phyloP scores from a whole-genome alignment of 805 yeast species.

The Starmerella floricola region DNA sequence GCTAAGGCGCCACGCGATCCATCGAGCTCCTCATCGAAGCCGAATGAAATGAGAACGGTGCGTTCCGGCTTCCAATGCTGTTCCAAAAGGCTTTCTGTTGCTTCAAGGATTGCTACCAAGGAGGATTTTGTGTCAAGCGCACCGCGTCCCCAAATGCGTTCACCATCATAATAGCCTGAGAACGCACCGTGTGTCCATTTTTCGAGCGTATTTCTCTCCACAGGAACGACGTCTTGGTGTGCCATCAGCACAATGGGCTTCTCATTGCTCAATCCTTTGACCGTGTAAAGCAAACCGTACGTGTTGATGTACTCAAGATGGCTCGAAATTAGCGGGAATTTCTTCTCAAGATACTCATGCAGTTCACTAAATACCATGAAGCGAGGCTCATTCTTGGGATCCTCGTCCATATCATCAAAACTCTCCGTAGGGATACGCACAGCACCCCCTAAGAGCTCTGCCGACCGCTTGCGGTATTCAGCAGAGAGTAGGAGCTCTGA shows the following conservation, averaged over 20 bases:
- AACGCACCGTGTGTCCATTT: constrained; percentile 63
- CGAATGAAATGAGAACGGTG: constrained; percentile 52
- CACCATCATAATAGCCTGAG: constrained; percentile 54
- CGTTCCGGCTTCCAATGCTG: constrained; percentile 49
- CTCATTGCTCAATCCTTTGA: constrained; percentile 41
- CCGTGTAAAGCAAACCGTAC: constrained; percentile 50
- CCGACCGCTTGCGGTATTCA: constrained; percentile 13
- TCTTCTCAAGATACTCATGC: constrained; percentile 40
- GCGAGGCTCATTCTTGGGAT: constrained; percentile 39
- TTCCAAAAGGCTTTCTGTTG: constrained; percentile 44
- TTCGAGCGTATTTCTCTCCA: constrained; percentile 40
- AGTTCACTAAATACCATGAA: constrained; percentile 40
- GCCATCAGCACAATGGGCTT: constrained; percentile 63
- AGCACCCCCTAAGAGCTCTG: constrained; percentile 34
- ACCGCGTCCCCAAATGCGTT: constrained; percentile 64
- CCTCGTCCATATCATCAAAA: constrained; percentile 38
- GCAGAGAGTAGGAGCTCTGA: too few relatives aligned
- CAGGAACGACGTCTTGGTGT: constrained; percentile 75
- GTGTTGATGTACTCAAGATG: constrained; percentile 45
- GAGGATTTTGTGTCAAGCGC: constrained; percentile 62
- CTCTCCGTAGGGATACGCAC: constrained; percentile 54
- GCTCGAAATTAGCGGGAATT: constrained; percentile 44
- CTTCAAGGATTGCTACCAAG: constrained; percentile 52
- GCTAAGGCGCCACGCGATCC: constrained; percentile 51
- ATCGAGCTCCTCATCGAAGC: constrained; percentile 68